Conservation (phyloP, 805 yeast species). For the Yamadazyma kitorensis region DNA sequence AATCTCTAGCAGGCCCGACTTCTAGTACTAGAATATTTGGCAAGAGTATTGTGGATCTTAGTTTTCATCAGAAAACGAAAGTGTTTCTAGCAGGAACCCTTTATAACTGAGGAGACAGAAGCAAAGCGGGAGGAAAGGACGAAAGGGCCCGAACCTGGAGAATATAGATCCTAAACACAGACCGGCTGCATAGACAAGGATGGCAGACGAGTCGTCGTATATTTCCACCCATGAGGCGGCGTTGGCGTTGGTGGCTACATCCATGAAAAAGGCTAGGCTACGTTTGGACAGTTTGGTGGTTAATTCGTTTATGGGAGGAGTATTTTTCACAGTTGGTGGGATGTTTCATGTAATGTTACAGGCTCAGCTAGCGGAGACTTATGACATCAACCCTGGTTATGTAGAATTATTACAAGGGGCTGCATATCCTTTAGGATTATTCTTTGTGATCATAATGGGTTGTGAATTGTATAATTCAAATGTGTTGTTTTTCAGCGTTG, state of each 20-base stretch:
- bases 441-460: slow-evolving; percentile 73
- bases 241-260: slow-evolving; percentile 77
- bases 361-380: slow-evolving; percentile 46
- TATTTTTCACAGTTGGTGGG: slow-evolving; percentile 69
- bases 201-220: slow-evolving; percentile 31
- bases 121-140: too few relatives aligned
- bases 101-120: too few relatives aligned
- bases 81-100: too few relatives aligned
- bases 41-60: too few relatives aligned
- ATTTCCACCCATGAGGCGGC: slow-evolving; percentile 81
- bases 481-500: slow-evolving; percentile 68
- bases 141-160: too few relatives aligned
- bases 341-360: slow-evolving; percentile 61
- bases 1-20: too few relatives aligned
- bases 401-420: slow-evolving; percentile 56
- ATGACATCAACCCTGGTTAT: slow-evolving; percentile 47
- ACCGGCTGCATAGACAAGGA: too few relatives aligned
- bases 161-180: too few relatives aligned
- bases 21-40: too few relatives aligned
- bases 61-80: too few relatives aligned
- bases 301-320: slow-evolving; percentile 68
- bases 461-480: slow-evolving; percentile 76
- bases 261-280: slow-evolving; percentile 78
- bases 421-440: slow-evolving; percentile 68
- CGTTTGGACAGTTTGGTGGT: slow-evolving; percentile 56